These are phyloP conservation scores for Eimeria falciformis DNA, from an alignment of 169 alveolate genomes.

Conservation along the genomic window DNA sequence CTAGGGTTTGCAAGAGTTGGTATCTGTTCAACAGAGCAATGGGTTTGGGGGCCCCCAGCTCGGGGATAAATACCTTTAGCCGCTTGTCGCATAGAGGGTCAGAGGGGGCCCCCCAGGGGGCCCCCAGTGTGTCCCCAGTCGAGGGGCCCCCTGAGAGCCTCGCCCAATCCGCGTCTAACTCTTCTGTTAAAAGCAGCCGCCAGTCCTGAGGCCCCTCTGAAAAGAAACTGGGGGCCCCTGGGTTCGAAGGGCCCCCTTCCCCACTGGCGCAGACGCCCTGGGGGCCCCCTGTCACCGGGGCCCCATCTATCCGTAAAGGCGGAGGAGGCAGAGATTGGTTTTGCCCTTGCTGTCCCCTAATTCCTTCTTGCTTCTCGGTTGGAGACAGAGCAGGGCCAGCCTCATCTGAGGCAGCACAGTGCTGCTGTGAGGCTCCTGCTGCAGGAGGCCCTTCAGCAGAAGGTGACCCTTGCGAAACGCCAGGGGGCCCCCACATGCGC, in stretches of 20 bases:
- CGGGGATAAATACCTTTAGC: slow-evolving; percentile 27
- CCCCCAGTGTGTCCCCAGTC: slow-evolving; percentile 6
- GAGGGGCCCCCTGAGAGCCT: slow-evolving; percentile 59
- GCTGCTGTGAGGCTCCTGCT: slow-evolving; percentile 10
- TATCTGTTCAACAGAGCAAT: slow-evolving; percentile 9
- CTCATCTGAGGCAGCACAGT: background rate
- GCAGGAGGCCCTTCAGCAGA: background rate
- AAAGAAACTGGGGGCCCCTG: slow-evolving; percentile 12
- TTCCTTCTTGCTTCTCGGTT: background rate
- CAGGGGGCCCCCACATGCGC: background rate
- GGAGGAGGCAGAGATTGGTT: background rate
- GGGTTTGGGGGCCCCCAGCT: slow-evolving; percentile 1
- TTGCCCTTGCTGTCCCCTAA: background rate
- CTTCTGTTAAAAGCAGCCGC: background rate
- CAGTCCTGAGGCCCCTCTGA: slow-evolving; percentile 32
- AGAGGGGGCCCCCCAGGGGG: slow-evolving; percentile 1
- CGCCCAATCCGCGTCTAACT: slow-evolving; percentile 38
- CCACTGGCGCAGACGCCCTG: background rate
- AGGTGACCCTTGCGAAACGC: background rate
- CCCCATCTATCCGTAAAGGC: background rate
- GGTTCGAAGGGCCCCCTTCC: background rate
- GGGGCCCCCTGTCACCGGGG: background rate
- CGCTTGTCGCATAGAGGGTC: slow-evolving; percentile 8
- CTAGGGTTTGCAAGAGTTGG: slow-evolving; percentile 28
- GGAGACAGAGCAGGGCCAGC: background rate